Evolutionary conservation across 2,329 filamentous ascomycete genomes (phyloP), one percentile per base, ranked within the genome.

Genomic region (Pseudogymnoascus sp.): DNA sequence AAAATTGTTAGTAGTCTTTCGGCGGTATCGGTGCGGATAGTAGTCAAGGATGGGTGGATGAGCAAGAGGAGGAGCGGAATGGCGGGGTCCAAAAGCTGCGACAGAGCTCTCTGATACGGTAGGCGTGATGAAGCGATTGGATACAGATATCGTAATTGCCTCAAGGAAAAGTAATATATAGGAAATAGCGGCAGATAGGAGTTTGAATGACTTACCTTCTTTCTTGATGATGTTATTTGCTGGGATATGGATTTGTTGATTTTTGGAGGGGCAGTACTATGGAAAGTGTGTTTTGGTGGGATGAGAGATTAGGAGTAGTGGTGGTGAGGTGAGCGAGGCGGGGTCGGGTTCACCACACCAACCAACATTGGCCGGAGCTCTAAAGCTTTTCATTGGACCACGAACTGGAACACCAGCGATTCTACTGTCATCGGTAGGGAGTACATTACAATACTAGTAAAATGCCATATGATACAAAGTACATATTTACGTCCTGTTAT

Each of bases 71-170:
- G 42, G 63, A 61, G 65, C 64, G 68, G 30, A 66, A 45, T 36
- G 60, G 55, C 30, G 64, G 41, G 58, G 62, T 42, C 55, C 23
- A 65, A 42, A 52, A 67, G 65, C 61, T 65, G 35, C 25, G 28
- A 63, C 30, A 64, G 41, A 58, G 35, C 52, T 60, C 65, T 52
- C 58, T 52, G 65, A 67, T 67, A 69, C 66, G 69, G 64, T n/a
- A 19, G 33, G 25, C 28, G 30, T 30, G 42, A 49, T 25, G 23
- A 25, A 28, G 22, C 42, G 42, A 45, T 28, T 49, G 42, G 42
- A 49, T 49, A 49, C 22, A 49, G 42, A 25, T 49, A 49, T 25
- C 42, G 42, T 49, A 49, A 49, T 49, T 12, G 12, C 22, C 19
- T 49, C 12, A 25, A 11, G 42, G 42, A 49, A 49, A 49, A 49